Evolutionary conservation across 1,139 yeast species (phyloP).

Genomic region (Taiozyma sp.): DNA sequence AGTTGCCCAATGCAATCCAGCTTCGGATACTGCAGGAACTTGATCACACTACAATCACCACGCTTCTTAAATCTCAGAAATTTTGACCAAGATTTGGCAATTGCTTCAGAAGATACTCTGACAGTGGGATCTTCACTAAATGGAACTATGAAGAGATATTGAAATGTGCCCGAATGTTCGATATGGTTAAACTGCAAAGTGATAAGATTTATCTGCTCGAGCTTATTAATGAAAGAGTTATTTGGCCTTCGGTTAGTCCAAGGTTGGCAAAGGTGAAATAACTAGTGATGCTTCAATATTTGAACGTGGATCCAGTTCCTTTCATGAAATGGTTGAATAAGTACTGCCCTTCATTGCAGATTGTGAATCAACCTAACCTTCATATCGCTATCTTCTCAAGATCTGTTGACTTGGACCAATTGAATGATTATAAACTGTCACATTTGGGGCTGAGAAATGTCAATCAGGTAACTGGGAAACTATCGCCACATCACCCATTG

Average conservation of each 20-base stretch:
- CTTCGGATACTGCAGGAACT: background rate
- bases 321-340: background rate
- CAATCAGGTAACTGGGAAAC: background rate
- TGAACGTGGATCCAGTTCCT: background rate
- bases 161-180: background rate
- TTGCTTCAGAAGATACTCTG: background rate
- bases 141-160: background rate
- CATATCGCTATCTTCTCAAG: background rate
- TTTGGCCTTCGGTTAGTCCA: background rate
- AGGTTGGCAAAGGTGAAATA: background rate
- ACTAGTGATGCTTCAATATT: background rate
- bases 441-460: background rate
- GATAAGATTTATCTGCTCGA: background rate
- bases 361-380: background rate
- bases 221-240: background rate
- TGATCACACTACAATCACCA: background rate
- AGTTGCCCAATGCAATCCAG: background rate
- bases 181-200: background rate
- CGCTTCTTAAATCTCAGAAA: background rate
- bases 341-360: background rate
- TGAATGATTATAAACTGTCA: background rate
- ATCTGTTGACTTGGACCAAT: background rate
- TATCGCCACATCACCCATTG: background rate
- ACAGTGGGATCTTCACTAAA: background rate
- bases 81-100: background rate